These are phyloP conservation scores for Microbotryum scabiosae DNA, from an alignment of 1,284 basidiomycete genomes.

Conservation along the genomic window DNA sequence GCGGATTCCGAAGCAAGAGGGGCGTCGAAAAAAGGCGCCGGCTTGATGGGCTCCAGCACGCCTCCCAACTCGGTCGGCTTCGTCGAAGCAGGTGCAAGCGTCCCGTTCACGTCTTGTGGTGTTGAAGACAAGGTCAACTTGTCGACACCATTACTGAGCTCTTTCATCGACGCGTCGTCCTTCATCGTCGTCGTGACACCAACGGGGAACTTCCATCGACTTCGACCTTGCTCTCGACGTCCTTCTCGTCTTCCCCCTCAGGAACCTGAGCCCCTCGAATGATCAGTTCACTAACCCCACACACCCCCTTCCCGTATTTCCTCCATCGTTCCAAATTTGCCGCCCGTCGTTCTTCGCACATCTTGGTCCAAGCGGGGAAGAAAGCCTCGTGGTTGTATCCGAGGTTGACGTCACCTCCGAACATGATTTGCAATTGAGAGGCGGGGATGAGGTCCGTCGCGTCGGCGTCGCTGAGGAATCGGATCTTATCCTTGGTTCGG, in stretches of 20 bases:
- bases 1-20: too few relatives aligned
- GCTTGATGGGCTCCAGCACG: too few relatives aligned
- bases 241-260: not conserved
- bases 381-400: conserved; percentile 38
- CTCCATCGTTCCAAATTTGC: conserved; percentile 38
- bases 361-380: conserved; percentile 37
- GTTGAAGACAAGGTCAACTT: too few relatives aligned
- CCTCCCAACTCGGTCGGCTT: too few relatives aligned
- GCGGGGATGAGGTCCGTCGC: conserved; percentile 31
- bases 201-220: too few relatives aligned
- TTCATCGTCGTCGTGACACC: too few relatives aligned
- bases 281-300: conserved; percentile 39
- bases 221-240: not conserved
- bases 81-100: too few relatives aligned
- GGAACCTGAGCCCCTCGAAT: conserved; percentile 38
- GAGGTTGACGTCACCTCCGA: conserved; percentile 35
- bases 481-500: conserved; percentile 40
- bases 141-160: too few relatives aligned
- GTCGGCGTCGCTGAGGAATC: conserved; percentile 33
- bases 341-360: conserved; percentile 34
- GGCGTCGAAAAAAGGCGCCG: too few relatives aligned
- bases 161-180: too few relatives aligned
- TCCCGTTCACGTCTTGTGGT: too few relatives aligned
- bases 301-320: conserved; percentile 34
- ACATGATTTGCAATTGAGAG: conserved; percentile 29